These are phyloP conservation scores for Phytopythium aichiense DNA, from an alignment of 352 stramenopile species.

Conservation along the genomic window DNA sequence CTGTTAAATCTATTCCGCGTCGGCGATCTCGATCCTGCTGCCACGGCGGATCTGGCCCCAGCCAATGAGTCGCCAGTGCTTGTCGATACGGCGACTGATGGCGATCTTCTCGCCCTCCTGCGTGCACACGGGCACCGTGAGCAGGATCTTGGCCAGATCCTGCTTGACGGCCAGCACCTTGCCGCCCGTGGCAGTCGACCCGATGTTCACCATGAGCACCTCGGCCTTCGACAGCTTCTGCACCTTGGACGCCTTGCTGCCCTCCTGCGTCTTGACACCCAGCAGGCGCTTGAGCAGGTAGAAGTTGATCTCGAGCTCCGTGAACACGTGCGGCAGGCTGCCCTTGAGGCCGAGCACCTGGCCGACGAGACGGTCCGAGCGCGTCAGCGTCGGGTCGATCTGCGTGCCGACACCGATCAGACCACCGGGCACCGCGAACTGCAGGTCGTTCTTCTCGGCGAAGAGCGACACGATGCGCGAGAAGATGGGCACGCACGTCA, in stretches of 20 bases:
- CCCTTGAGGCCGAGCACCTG: slow-evolving; percentile 97
- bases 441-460: slow-evolving; percentile 99
- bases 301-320: slow-evolving; percentile 99
- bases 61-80: slow-evolving; percentile 99
- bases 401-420: slow-evolving; percentile 99
- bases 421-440: slow-evolving; percentile 98
- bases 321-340: slow-evolving; percentile 98
- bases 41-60: slow-evolving; percentile 99
- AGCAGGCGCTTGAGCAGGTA: slow-evolving; percentile 99
- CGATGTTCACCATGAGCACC: slow-evolving; percentile 99
- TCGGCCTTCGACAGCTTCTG: slow-evolving; percentile 98
- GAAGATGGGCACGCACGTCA: slow-evolving; percentile 93
- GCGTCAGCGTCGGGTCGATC: slow-evolving; percentile 99
- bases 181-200: slow-evolving; percentile 97
- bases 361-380: slow-evolving; percentile 98
- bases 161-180: slow-evolving; percentile 94
- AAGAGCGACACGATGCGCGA: slow-evolving; percentile 96
- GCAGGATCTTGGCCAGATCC: slow-evolving; percentile 98
- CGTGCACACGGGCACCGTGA: slow-evolving; percentile 99
- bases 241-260: slow-evolving; percentile 98
- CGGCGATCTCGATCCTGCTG: slow-evolving; percentile 91
- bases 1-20: slow-evolving; percentile 75
- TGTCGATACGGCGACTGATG: slow-evolving; percentile 98
- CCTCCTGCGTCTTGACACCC: slow-evolving; percentile 98
- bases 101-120: slow-evolving; percentile 99